Base-by-base conservation (phyloP, 2,329 filamentous ascomycete species). In the Chaetoscypha palmicola region DNA sequence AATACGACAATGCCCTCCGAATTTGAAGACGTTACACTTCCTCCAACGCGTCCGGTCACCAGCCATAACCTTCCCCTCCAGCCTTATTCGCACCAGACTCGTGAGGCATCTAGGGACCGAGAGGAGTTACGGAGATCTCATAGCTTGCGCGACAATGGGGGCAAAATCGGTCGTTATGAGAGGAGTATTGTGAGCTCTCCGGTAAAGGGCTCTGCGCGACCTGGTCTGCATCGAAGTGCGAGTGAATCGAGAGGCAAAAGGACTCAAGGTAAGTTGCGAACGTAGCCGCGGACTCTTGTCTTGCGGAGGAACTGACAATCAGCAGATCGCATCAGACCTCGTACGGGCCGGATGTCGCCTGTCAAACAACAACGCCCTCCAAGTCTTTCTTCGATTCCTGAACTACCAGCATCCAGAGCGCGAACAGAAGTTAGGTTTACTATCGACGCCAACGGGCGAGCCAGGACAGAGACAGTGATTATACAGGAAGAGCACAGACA, bases 361-460 rank as follows among this genome's bases (percentile, higher is more conserved):
- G 62, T 71, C 26, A 79, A 77, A 53, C 58, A 70, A 20, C 61
- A 65, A 3, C 62, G 58, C 36, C 64, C 73, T 1, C 70, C 70
- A 2, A 74, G 68, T 2, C 64, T 81, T 30, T 69, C 71, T 17
- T 77, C 77, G 1, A 81, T 82, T 22, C 76, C 77, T 0, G 79
- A 82, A 56, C 62, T 68, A 9, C 58, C 65, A 22, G 14, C 46
- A 2, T 46, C 50, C 33, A 64, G 68, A 39, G 68, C 70, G 28
- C 68, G 74, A 31, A 72, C 76, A 1, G 73, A 77, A 32, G 76
- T 82, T 5, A 77, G 74, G 53, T 79, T 83, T 49, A 78, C 71
- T 12, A 80, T 83, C 48, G 78, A 81, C 54, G 68, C 74, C n/a
- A 71, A 72, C 41, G 79, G 79, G 17, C 70, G 76, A 43, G 61